Base-by-base conservation (phyloP, 768 basidiomycete genomes). In the Termitomyces sp. region DNA sequence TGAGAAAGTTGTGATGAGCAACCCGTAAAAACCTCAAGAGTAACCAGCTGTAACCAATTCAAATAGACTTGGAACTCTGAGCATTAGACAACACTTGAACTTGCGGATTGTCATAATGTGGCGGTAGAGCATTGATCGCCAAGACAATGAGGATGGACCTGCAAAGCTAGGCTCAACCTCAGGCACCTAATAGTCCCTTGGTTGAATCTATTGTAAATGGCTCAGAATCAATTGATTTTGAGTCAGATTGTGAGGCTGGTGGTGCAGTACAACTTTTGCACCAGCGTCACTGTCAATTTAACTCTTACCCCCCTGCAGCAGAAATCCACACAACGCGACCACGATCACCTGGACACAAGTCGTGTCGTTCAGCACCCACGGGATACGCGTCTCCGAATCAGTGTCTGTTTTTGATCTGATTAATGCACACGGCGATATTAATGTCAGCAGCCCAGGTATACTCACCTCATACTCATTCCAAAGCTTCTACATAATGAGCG, bases 381-480 rank as follows among this genome's bases (percentile, higher is more conserved):
- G 3, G 9, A 20, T 43, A 16, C n/a, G 20, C 9, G 20, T 40
- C 18, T 40, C n/a, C 30, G 30, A 30, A 30, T 5, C 30, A 30
- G 6, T 30, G 30, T 30, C 30, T 1, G 30, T 5, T 30, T 30
- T 30, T 30, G 4, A 30, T 30, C 30, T 30, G 30, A 30, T 30
- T 30, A 5, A 30, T 30, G 30, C 30, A 5, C 30, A 30, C 30
- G 8, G 40, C n/a, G 8, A 10, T n/a, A 8, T 9, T 40, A 6
- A 40, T 8, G 30, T 41, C n/a, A 9, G 18, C 38, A n/a, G 38
- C 38, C n/a, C 6, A 40, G 18, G 7, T 18, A 3, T 5, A 40
- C 49, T 54, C 13, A 58, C 55, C 5, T 44, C n/a, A 13, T 60
- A 64, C n/a, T 63, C 56, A 38, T 60, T 55, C 6, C 46, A 40